These are phyloP conservation scores for Colletotrichum musae DNA, from an alignment of 2,329 filamentous ascomycete species.

Conservation along the genomic window DNA sequence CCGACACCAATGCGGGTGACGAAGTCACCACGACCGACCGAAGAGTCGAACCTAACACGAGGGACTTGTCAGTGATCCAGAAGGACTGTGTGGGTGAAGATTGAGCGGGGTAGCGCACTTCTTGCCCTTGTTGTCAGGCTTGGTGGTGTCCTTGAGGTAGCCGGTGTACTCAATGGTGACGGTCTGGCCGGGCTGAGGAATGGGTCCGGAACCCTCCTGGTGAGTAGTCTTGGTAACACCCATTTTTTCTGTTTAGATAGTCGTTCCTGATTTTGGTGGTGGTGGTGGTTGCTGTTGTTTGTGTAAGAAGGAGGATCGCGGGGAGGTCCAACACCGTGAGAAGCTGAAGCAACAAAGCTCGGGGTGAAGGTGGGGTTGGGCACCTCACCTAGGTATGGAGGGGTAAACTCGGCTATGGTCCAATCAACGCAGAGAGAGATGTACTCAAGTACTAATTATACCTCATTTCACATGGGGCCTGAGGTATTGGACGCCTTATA, in stretches of 20 bases:
- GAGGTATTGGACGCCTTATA: no score
- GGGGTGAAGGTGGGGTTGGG: constrained; percentile 33
- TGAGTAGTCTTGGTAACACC: constrained; percentile 79
- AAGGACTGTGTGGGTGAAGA: neutral
- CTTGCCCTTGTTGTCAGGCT: constrained; percentile 76
- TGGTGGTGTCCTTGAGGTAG: constrained; percentile 79
- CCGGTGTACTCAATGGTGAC: constrained; percentile 95
- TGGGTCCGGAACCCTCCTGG: constrained; percentile 72
- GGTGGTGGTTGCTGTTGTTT: neutral
- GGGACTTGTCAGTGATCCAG: constrained; percentile 37
- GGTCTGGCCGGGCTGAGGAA: constrained; percentile 76
- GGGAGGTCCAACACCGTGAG: neutral
- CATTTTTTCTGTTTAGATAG: constrained; percentile 65
- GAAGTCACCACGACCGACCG: constrained; percentile 83
- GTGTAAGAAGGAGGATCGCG: constrained; percentile 1
- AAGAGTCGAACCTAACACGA: constrained; percentile 85
- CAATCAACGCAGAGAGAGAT: no score
- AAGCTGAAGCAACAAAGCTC: constrained; percentile 28
- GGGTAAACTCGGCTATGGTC: no score
- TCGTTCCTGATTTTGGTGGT: neutral
- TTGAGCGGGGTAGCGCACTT: constrained; percentile 66
- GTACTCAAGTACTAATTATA: no score
- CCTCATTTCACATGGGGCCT: no score
- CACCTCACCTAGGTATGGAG: neutral
- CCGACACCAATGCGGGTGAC: constrained; percentile 84